phyloP scores from a whole-genome alignment of 768 basidiomycete species.

The Tephrocybe sp. region DNA sequence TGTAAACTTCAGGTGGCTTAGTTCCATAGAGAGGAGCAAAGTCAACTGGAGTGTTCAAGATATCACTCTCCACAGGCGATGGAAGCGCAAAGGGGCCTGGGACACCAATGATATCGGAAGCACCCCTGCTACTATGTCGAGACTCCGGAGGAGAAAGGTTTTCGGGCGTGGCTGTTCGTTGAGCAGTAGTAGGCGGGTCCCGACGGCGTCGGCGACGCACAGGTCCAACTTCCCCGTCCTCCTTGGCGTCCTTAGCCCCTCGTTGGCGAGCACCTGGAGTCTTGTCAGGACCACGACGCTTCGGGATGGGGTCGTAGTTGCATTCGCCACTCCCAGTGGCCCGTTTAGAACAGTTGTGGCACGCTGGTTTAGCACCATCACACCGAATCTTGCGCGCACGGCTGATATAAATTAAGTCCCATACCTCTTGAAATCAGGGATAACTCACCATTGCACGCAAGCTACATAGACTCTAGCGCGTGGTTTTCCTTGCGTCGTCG shows the following conservation, averaged over 20 bases:
- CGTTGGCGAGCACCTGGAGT: conserved; percentile 79
- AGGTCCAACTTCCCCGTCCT: conserved; percentile 31
- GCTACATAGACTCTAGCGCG: conserved; percentile 77
- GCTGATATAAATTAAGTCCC: conserved; percentile 33
- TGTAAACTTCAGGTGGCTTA: conserved; percentile 1
- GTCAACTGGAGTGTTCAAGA: conserved; percentile 13
- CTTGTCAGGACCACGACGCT: conserved; percentile 80
- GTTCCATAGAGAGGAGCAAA: conserved; percentile 1
- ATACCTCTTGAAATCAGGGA: conserved; percentile 5
- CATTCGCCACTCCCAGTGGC: conserved; percentile 47
- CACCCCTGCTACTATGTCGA: conserved; percentile 2
- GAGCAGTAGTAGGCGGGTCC: conserved; percentile 10
- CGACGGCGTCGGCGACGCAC: conserved; percentile 37
- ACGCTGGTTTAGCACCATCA: conserved; percentile 76
- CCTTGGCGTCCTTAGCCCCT: conserved; percentile 38
- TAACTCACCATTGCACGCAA: conserved; percentile 69
- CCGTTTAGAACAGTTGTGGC: conserved; percentile 70
- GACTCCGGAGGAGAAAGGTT: neutral
- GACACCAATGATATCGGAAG: conserved; percentile 5
- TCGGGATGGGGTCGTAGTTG: conserved; percentile 68
- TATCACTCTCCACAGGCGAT: conserved; percentile 14
- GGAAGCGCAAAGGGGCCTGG: conserved; percentile 5
- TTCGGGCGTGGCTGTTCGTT: conserved; percentile 11
- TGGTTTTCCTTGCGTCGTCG: conserved; percentile 79
- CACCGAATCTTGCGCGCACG: conserved; percentile 80